Conservation (phyloP, 2,329 filamentous ascomycete species). For the Fusarium virguliforme region DNA sequence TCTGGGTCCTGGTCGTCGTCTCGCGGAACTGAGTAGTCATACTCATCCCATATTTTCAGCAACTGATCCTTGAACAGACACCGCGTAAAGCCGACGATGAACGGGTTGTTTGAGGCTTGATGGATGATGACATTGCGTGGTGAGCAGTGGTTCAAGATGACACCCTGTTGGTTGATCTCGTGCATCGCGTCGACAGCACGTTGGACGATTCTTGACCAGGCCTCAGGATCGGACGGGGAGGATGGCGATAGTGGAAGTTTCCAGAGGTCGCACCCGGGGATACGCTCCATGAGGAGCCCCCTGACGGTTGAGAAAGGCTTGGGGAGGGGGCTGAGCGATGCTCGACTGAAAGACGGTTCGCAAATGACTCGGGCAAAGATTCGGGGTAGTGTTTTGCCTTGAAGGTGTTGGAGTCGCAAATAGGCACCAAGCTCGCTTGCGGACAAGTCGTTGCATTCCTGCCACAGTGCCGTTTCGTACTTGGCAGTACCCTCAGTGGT, state of each 20-base stretch:
- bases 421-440: slow-evolving; percentile 15
- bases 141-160: slow-evolving; percentile 15
- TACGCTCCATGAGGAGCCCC: slow-evolving; percentile 14
- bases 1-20: background rate
- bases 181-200: slow-evolving; percentile 14
- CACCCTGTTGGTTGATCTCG: slow-evolving; percentile 19
- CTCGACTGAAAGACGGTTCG: background rate
- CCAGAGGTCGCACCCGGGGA: slow-evolving; percentile 15
- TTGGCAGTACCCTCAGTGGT: background rate
- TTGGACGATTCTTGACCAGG: slow-evolving; percentile 17
- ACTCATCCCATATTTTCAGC: slow-evolving; percentile 1
- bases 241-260: background rate
- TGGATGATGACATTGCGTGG: slow-evolving; percentile 23
- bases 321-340: too few species aligned
- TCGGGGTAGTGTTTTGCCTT: slow-evolving; percentile 13
- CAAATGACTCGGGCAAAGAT: slow-evolving; percentile 11
- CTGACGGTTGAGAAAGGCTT: slow-evolving; percentile 4
- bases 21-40: background rate
- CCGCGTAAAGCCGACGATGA: slow-evolving; percentile 22
- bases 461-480: slow-evolving; percentile 13
- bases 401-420: slow-evolving; percentile 1
- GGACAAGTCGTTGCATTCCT: slow-evolving; percentile 5
- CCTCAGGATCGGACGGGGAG: background rate
- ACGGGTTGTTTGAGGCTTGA: slow-evolving; percentile 10
- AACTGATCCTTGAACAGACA: slow-evolving; percentile 18